phyloP scores from a whole-genome alignment of 768 basidiomycete species.

The Zangia roseola region DNA sequence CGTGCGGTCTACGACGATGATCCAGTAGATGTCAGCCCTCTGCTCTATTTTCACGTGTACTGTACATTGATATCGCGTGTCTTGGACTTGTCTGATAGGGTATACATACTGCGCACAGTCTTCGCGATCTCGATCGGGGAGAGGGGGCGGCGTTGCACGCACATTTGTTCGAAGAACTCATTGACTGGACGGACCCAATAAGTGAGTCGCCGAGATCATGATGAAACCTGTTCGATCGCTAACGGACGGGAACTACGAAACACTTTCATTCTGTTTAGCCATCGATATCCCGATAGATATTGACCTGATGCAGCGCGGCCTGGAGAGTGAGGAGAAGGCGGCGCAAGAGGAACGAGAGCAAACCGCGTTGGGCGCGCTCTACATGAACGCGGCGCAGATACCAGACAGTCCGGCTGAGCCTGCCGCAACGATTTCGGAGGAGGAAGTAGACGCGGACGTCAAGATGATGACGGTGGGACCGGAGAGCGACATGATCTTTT shows the following conservation, averaged over 20 bases:
- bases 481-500: constrained; percentile 66
- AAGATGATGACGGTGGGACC: constrained; percentile 68
- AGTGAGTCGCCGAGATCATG: constrained; percentile 50
- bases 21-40: constrained; percentile 74
- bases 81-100: constrained; percentile 54
- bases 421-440: constrained; percentile 55
- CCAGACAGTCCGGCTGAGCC: constrained; percentile 80
- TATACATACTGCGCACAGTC: constrained; percentile 63
- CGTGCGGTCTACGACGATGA: constrained; percentile 88
- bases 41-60: constrained; percentile 42
- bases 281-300: constrained; percentile 62
- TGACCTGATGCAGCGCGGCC: constrained; percentile 56
- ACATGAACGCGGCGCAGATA: constrained; percentile 67
- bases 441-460: constrained; percentile 63
- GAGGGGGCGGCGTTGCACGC: constrained; percentile 85
- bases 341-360: constrained; percentile 78
- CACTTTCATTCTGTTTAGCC: constrained; percentile 36
- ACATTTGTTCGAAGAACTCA: constrained; percentile 79
- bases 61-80: constrained; percentile 51
- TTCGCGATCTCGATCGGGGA: constrained; percentile 84
- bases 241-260: constrained; percentile 8
- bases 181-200: constrained; percentile 83
- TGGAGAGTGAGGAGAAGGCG: constrained; percentile 64
- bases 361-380: constrained; percentile 71
- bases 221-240: constrained; percentile 20